Percentiles rank a stretch among this genome's conserved stretches.
Evolutionary conservation across 352 stramenopile genomes (phyloP).

Genomic region (Phytopythium boreale): DNA sequence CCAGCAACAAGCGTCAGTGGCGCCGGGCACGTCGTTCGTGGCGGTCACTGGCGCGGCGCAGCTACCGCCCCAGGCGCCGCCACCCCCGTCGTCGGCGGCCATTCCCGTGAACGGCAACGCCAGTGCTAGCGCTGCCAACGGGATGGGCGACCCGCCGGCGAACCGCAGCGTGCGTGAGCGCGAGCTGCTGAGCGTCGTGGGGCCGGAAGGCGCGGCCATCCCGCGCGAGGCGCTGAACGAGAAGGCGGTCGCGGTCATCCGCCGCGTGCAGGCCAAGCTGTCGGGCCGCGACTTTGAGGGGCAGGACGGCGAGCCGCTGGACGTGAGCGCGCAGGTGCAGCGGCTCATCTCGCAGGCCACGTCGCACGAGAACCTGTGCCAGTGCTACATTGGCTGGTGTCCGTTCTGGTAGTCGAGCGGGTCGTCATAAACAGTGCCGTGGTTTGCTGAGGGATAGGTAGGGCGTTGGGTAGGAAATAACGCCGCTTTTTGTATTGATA

Average conservation of each 20-base stretch:
- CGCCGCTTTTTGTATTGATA: too few species aligned
- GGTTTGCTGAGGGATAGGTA: too few species aligned
- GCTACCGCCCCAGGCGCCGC: conserved; percentile 31
- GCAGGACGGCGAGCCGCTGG: conserved; percentile 54
- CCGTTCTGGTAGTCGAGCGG: conserved; percentile 68
- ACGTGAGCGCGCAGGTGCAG: conserved; percentile 90
- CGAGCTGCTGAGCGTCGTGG: conserved; percentile 73
- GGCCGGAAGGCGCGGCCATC: conserved; percentile 72
- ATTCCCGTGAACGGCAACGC: not conserved
- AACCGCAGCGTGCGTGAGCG: conserved; percentile 82
- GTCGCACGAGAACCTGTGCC: conserved; percentile 98
- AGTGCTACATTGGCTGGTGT: conserved; percentile 99
- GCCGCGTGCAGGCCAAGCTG: conserved; percentile 98
- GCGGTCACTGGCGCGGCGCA: conserved; percentile 29
- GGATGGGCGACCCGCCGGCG: conserved; percentile 38
- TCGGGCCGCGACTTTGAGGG: conserved; percentile 97
- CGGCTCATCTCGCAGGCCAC: conserved; percentile 97
- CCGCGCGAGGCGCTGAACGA: conserved; percentile 93
- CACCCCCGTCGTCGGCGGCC: conserved; percentile 34
- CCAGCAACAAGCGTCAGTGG: not conserved
- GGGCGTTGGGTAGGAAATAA: too few species aligned
- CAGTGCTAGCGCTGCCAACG: conserved; percentile 5
- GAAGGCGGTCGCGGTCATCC: conserved; percentile 95
- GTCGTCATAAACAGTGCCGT: too few species aligned
- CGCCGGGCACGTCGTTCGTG: conserved; percentile 28